Conservation (phyloP, 352 stramenopile genomes). For the Phytophthora syringae region DNA sequence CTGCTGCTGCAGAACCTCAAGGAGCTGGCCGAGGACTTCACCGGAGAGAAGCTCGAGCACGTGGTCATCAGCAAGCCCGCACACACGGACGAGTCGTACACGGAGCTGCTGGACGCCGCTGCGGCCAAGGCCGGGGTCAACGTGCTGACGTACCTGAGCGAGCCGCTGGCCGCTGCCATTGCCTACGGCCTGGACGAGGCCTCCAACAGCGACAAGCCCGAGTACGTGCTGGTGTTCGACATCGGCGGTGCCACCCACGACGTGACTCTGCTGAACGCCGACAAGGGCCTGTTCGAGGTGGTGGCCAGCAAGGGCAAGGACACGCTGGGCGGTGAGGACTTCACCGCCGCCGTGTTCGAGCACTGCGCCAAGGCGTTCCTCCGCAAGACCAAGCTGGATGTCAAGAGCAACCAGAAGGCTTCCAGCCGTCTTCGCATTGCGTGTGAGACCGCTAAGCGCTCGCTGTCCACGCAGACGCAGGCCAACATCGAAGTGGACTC, state of each 20-base stretch:
- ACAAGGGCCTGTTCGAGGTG: conserved; percentile 98
- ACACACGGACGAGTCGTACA: conserved; percentile 75
- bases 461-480: conserved; percentile 95
- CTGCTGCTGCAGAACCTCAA: conserved; percentile 87
- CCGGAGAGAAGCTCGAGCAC: conserved; percentile 78
- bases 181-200: conserved; percentile 98
- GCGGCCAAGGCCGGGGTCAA: conserved; percentile 93
- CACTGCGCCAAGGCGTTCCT: conserved; percentile 97
- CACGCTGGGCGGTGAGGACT: conserved; percentile 96
- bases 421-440: conserved; percentile 94
- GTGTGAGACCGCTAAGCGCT: conserved; percentile 97
- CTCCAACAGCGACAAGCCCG: conserved; percentile 81
- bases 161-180: conserved; percentile 97
- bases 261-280: conserved; percentile 95
- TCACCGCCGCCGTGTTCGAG: conserved; percentile 96
- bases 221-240: conserved; percentile 99
- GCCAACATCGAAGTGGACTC: conserved; percentile 98
- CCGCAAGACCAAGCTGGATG: conserved; percentile 93
- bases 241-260: conserved; percentile 98
- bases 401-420: conserved; percentile 94
- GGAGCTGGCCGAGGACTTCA: conserved; percentile 89
- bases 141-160: conserved; percentile 97
- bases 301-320: conserved; percentile 97
- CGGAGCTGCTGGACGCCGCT: conserved; percentile 78
- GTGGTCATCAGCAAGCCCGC: conserved; percentile 82